phyloP scores from a whole-genome alignment of 257 asterid species.

The Nicotiana paniculata region DNA sequence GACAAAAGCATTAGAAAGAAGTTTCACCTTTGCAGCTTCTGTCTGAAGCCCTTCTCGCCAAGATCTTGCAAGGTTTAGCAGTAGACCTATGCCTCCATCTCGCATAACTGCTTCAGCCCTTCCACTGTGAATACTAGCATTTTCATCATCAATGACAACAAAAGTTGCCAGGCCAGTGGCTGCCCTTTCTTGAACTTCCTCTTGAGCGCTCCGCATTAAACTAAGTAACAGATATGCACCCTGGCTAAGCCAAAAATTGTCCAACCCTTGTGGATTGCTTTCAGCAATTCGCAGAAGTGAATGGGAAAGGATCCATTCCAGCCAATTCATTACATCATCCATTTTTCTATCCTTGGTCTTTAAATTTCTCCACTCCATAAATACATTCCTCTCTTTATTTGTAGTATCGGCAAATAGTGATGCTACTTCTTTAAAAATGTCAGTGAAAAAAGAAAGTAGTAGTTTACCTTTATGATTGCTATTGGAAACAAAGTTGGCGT shows the following conservation, averaged over 20 bases:
- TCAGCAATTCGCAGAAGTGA: conserved; percentile 77
- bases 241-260: conserved; percentile 74
- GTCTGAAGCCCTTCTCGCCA: conserved; percentile 85
- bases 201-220: conserved; percentile 64
- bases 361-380: conserved; percentile 41
- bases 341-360: conserved; percentile 33
- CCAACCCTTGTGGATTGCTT: conserved; percentile 64
- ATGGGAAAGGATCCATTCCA: conserved; percentile 68
- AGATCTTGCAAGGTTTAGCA: conserved; percentile 67
- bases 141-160: conserved; percentile 78
- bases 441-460: conserved; percentile 48
- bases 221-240: conserved; percentile 62
- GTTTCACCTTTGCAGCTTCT: conserved; percentile 69
- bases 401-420: conserved; percentile 43
- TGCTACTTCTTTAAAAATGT: conserved; percentile 52
- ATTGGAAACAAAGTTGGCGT: conserved; percentile 41
- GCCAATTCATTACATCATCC: conserved; percentile 60
- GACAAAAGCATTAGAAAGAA: conserved; percentile 1
- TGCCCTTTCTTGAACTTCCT: conserved; percentile 89
- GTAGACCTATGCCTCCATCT: conserved; percentile 59
- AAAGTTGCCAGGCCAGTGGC: conserved; percentile 76
- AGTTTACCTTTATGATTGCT: conserved; percentile 56
- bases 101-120: conserved; percentile 76
- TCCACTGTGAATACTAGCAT: conserved; percentile 60
- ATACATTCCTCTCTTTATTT: conserved; percentile 40